Evolutionary conservation across 352 stramenopile genomes (phyloP).

Genomic region (Phytophthora lateralis): DNA sequence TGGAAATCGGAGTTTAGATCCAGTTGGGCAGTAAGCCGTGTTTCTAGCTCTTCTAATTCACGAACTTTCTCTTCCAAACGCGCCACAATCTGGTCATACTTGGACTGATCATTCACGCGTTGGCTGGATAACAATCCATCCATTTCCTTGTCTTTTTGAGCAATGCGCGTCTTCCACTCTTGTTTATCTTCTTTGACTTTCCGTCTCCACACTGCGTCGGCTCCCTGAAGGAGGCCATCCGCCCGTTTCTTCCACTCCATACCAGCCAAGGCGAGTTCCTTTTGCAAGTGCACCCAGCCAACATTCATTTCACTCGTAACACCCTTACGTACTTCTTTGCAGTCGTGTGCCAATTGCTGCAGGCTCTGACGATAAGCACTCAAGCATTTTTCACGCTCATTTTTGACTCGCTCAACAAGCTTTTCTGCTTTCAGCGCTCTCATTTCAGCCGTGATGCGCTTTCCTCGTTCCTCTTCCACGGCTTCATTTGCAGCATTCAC

Average conservation of each 20-base stretch:
- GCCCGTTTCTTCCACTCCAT: conserved; percentile 34
- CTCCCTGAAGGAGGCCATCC: conserved; percentile 24
- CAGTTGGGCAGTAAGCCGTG: conserved; percentile 27
- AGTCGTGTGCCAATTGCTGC: conserved; percentile 35
- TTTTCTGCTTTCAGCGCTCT: conserved; percentile 39
- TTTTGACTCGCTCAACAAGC: conserved; percentile 21
- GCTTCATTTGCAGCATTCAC: conserved; percentile 30
- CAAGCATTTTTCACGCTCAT: conserved; percentile 34
- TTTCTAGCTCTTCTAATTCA: conserved; percentile 42
- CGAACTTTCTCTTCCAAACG: conserved; percentile 48
- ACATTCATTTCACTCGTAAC: conserved; percentile 43
- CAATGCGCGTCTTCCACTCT: conserved; percentile 47
- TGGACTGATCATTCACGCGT: conserved; percentile 60
- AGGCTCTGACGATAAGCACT: conserved; percentile 38
- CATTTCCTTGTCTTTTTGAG: conserved; percentile 63
- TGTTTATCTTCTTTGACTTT: conserved; percentile 46
- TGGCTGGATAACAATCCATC: conserved; percentile 42
- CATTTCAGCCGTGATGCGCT: conserved; percentile 26
- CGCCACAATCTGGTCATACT: conserved; percentile 53
- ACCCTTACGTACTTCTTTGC: conserved; percentile 35
- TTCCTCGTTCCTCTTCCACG: conserved; percentile 42
- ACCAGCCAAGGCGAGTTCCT: conserved; percentile 32
- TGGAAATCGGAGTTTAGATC: conserved; percentile 38
- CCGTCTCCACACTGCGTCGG: conserved; percentile 27
- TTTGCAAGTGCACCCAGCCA: conserved; percentile 35